Evolutionary conservation across 306 rosid genomes (phyloP), one percentile per base, ranked within the genome.

Genomic region (Senna siamea): DNA sequence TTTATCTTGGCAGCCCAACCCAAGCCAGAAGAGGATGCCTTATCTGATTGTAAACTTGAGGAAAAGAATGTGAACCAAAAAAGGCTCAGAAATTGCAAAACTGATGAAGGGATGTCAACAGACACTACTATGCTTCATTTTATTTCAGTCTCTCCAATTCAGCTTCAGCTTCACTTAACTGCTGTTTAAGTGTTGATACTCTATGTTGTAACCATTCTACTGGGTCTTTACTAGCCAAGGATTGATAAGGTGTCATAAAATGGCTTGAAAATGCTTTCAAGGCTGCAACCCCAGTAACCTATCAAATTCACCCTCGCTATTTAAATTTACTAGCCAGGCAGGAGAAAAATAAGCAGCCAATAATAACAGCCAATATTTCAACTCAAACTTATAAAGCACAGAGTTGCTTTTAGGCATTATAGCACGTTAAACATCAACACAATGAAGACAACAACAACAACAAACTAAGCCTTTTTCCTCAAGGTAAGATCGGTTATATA

Each of bases 211-310:
- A 43, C 4, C 68, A 77, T 72, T 89, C 91, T 81, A 74, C 82
- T 0, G 85, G 41, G 69, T 73, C 81, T 17, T 17, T 26, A 55
- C 77, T 34, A 17, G 64, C 56, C 38, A 70, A 17, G 20, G 91
- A 81, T 65, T 81, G 73, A 56, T 89, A 83, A 1, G 84, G 89
- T 26, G 77, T 69, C 75, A 78, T 8, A 79, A 89, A 89, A 47
- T 78, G 63, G 5, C 28, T 10, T 5, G 94, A 89, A 83, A 89
- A 89, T 7, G 78, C 76, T 76, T 85, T 77, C 66, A 89, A 57
- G 23, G 89, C 89, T 43, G 79, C 91, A 20, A 87, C 85, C 62
- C 89, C 88, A 1, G 94, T 89, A 60, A 87, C 94, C 94, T 89
- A 47, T 69, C 70, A 63, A 75, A 47, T 55, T 48, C 41, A 37